Evolutionary conservation across 257 asterid genomes (phyloP), one percentile per base, ranked within the genome.

Genomic region (Nicotiana paniculata): DNA sequence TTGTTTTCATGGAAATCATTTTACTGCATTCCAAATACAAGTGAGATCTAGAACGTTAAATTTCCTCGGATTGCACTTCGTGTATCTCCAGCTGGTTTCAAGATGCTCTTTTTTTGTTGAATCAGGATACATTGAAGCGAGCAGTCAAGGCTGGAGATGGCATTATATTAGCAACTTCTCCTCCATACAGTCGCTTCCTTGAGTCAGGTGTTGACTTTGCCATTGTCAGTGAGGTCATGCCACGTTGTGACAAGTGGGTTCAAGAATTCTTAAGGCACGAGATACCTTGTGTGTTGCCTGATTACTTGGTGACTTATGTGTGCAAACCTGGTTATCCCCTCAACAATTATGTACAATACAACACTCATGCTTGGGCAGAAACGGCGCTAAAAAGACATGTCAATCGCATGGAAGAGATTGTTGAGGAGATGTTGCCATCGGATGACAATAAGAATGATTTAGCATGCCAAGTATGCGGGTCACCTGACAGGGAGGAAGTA

Each of bases 101-200:
- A 74, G 30, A 6, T 32, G 28, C 35, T 80, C 17, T 46, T 32
- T 74, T 57, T 64, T 75, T 78, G 66, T 61, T 84, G 77, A 59
- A 85, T 72, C 86, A 96, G 99, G 99, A 96, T 65, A 96, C 99
- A 2, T 64, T 96, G 82, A 96, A 96, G 88, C 97, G 98, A n/a
- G 98, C 85, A 0, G 84, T 96, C 57, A 96, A 93, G 93, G 97
- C 98, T 24, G 99, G 99, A 77, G 98, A 90, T 28, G 99, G 99
- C 69, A 90, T 90, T 16, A 91, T 94, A 78, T 66, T 96, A 81
- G 99, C 98, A 82, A 96, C 99, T 21, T 90, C 97, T 1, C 98
- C 99, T 10, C 97, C 99, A 9, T 96, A 96, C 85, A 86, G 94
- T 9, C 97, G 99, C n/a, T 90, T 92, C 74, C 87, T 96, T 79